Percentiles rank a stretch among this genome's conserved stretches.
Evolutionary conservation across 352 stramenopile species (phyloP).

Genomic region (Pythium inflatum): DNA sequence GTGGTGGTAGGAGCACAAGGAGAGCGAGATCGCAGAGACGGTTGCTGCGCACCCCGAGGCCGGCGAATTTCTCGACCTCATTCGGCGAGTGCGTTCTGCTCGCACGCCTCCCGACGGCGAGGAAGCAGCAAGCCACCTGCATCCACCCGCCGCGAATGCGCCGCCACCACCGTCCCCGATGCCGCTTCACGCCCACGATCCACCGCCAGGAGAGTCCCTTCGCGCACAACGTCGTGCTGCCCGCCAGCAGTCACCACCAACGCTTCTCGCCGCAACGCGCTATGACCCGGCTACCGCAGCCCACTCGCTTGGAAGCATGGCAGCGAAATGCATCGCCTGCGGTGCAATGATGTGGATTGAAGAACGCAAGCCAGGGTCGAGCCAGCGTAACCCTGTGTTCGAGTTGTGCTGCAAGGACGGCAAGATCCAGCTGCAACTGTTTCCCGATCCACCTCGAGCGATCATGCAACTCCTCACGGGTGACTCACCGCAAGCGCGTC

Average conservation of each 20-base stretch:
- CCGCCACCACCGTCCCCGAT: too few relatives aligned
- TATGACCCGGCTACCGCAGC: neutral
- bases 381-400: slow-evolving; percentile 4
- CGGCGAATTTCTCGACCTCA: too few relatives aligned
- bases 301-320: slow-evolving; percentile 4
- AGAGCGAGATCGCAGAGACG: slow-evolving; percentile 5
- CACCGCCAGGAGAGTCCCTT: too few relatives aligned
- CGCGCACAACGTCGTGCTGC: too few relatives aligned
- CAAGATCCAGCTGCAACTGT: neutral
- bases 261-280: neutral
- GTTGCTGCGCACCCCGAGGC: neutral
- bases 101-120: too few relatives aligned
- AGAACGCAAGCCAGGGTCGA: slow-evolving; percentile 15
- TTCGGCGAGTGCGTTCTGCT: too few relatives aligned
- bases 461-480: slow-evolving; percentile 8
- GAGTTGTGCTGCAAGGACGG: slow-evolving; percentile 22
- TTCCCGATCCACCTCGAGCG: neutral
- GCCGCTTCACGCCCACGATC: too few relatives aligned
- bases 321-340: neutral
- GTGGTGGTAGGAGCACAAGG: slow-evolving; percentile 22
- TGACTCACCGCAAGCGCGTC: neutral
- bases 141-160: neutral
- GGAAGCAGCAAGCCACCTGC: too few relatives aligned
- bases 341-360: slow-evolving; percentile 14
- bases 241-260: too few relatives aligned